Evolutionary conservation across 768 basidiomycete genomes (phyloP), one percentile per base, ranked within the genome.

Genomic region (Hirschioporus abietinus): DNA sequence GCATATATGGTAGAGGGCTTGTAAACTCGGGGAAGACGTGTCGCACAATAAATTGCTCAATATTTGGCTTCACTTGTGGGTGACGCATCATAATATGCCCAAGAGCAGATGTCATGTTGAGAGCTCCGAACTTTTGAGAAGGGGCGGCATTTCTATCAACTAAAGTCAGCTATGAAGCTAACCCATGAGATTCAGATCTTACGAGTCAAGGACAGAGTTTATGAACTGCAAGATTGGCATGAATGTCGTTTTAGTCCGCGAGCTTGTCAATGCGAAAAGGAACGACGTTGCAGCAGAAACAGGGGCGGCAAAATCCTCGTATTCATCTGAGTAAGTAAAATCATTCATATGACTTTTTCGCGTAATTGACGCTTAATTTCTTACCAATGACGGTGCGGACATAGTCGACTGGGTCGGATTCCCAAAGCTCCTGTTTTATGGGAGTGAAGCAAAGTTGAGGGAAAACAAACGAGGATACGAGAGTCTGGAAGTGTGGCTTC

Each of bases 401-500:
- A 72, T 91, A 96, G 68, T 95, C 93, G 59, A 92, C 80, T 3
- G 93, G 91, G 74, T 96, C 95, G n/a, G 77, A 77, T 65, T 88
- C 83, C 92, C 93, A 96, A 5, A 90, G 79, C 58, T 87, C 82
- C 71, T 87, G 81, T 71, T 88, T 87, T 1, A 82, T 76, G 15
- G 86, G 77, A 26, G 87, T 90, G 79, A 95, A 95, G 24, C 87
- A 90, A 27, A 96, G 83, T 72, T 92, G 90, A 34, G 95, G 93
- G 82, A 95, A 96, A 23, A 91, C 87, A 71, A 95, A 94, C 42
- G 81, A 83, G 9, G 89, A 87, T n/a, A 95, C 85, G 5, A 96
- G 84, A 1, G 78, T 86, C 73, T 91, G 83, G 42, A 91, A 86
- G 71, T 93, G 94, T 24, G 93, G 93, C 76, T 95, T 95, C 73